Evolutionary conservation across 139 green algal species (phyloP), one percentile per base, ranked within the genome.

Genomic region (Desmodesmus armatus): DNA sequence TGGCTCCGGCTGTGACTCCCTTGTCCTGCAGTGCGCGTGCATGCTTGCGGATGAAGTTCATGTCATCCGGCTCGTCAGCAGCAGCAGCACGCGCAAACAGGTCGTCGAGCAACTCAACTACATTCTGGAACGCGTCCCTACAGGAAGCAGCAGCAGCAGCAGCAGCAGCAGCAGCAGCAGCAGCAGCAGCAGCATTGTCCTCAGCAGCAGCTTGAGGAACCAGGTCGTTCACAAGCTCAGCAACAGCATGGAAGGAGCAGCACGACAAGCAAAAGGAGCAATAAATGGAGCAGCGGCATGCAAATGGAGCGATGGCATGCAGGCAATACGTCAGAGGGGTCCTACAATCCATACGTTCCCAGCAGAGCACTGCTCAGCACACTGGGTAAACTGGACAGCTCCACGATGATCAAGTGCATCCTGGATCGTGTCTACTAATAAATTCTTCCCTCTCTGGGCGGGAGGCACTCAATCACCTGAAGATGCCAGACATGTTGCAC

Each of bases 401-500:
- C n/a, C n/a, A n/a, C n/a, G n/a, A n/a, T n/a, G n/a, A n/a, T n/a
- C n/a, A n/a, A n/a, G n/a, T n/a, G n/a, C n/a, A n/a, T n/a, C n/a
- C n/a, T n/a, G n/a, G n/a, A n/a, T n/a, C n/a, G n/a, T n/a, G n/a
- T n/a, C n/a, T n/a, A n/a, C n/a, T n/a, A n/a, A n/a, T n/a, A n/a
- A n/a, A n/a, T n/a, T n/a, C n/a, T n/a, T n/a, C n/a, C n/a, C n/a
- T n/a, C n/a, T n/a, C n/a, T n/a, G n/a, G n/a, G n/a, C n/a, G n/a
- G n/a, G n/a, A n/a, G n/a, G n/a, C n/a, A n/a, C n/a, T n/a, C n/a
- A n/a, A n/a, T n/a, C 96, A 13, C 47, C 96, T 83, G 93, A 99
- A 99, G 90, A 99, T 99, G 80, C 97, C 97, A 62, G 73, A 93
- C 94, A 99, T 96, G 94, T 99, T 99, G 88, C 94, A 98, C 73